These are phyloP conservation scores for Tolypocladium pustulatum DNA, from an alignment of 2,329 filamentous ascomycete species.

Conservation along the genomic window DNA sequence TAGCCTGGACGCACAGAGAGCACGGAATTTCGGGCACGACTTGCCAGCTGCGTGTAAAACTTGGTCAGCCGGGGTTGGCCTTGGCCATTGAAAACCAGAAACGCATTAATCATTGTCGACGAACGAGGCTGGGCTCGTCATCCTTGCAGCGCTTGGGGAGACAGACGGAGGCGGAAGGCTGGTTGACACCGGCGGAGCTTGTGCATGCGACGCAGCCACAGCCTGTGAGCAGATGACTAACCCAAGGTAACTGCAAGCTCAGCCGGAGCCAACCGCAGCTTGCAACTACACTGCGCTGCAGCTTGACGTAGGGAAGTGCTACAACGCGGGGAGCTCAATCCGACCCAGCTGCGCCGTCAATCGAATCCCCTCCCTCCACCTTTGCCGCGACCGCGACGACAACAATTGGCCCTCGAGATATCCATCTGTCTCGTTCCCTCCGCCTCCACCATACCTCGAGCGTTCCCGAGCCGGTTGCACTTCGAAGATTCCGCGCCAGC, in stretches of 20 bases:
- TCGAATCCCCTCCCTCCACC: neutral
- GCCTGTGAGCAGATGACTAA: neutral
- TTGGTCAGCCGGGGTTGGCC: conserved; percentile 95
- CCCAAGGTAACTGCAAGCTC: neutral
- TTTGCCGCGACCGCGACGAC: neutral
- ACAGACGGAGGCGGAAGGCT: neutral
- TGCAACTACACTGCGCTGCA: neutral
- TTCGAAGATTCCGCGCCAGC: neutral
- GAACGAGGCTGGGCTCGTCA: neutral
- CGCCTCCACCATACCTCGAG: neutral
- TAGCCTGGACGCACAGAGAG: neutral
- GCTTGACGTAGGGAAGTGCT: neutral
- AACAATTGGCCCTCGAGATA: neutral
- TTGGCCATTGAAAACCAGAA: conserved; percentile 97
- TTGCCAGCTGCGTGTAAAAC: conserved; percentile 93
- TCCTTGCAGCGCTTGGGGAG: neutral
- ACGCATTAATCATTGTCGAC: conserved; percentile 84
- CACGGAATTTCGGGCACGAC: neutral
- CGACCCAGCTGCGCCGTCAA: neutral
- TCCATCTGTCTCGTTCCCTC: neutral
- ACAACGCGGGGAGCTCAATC: neutral
- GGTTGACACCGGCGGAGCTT: neutral
- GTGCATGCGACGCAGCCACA: neutral
- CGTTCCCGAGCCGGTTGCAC: neutral
- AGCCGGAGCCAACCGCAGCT: neutral